Evolutionary conservation across 2,329 filamentous ascomycete genomes (phyloP), one percentile per base, ranked within the genome.

Genomic region (Pseudophaeomoniella oleicola): DNA sequence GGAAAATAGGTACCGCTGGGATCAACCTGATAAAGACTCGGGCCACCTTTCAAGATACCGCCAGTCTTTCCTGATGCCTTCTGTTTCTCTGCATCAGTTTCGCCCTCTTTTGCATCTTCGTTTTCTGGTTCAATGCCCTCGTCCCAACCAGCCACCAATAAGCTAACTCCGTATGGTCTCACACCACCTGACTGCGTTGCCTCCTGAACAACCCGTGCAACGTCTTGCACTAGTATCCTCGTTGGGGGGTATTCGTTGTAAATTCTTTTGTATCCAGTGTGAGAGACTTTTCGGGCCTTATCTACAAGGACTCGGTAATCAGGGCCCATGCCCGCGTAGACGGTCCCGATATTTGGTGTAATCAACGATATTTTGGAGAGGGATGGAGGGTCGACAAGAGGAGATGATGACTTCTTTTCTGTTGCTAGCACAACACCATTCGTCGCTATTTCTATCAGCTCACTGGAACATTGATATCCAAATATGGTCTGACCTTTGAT

Each of bases 191-290:
- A 94, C 63, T 98, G 90, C 42, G 90, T 98, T 42, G 90, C 90
- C 66, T 98, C 90, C 65, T 98, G 90, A 80, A 98, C 94, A 48
- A 96, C 88, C 46, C 86, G 76, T 41, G 90, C 90, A 39, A 98
- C 87, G 54, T 98, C 90, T 64, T 98, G 90, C 39, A 98, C 90
- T 66, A 98, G 75, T 80, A 98, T 98, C 60, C 90, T 79, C 39
- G 90, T 98, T 4, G 90, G 90, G n/a, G 90, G 90, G 67, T 98
- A 98, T 67, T 98, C 90, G 66, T 98, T 98, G 72, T 98, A 98
- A 68, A 98, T 87, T 62, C 90, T 85, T 76, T 98, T 98, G 78
- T 98, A 98, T 60, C 79, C 81, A 34, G 90, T 93, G 67, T 98
- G 90, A 39, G 87, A 94, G 48, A 94, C 90, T 65, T 96, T 98